Evolutionary conservation across 164 flowering plant genomes (phyloP).

Genomic region (Aristolochia fimbriata): DNA sequence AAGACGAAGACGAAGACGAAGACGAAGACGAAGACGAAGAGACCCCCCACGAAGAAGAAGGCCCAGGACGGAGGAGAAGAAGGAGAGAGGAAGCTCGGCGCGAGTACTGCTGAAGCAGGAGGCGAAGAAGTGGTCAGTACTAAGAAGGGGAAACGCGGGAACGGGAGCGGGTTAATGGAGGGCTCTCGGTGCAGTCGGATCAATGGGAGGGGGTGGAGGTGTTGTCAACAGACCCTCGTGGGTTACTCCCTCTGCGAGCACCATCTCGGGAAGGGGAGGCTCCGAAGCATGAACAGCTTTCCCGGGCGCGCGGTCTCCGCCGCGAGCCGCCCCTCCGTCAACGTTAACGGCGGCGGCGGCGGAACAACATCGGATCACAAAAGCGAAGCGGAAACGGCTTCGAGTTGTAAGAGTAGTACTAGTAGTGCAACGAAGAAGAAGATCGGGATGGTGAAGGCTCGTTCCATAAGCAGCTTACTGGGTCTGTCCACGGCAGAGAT

Average conservation of each 20-base stretch:
- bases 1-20: background rate
- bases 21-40: background rate
- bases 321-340: too few relatives aligned
- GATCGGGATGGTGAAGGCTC: slow-evolving; percentile 69
- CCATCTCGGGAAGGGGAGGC: slow-evolving; percentile 72
- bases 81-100: slow-evolving; percentile 2
- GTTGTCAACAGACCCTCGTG: slow-evolving; percentile 66
- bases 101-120: too few relatives aligned
- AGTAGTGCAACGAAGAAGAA: slow-evolving; percentile 16
- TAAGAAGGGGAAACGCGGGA: slow-evolving; percentile 25
- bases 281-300: slow-evolving; percentile 43
- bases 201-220: slow-evolving; percentile 88
- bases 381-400: too few relatives aligned
- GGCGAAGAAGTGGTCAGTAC: background rate
- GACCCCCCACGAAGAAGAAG: background rate
- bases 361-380: too few relatives aligned
- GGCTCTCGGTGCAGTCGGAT: slow-evolving; percentile 87
- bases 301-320: slow-evolving; percentile 12
- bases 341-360: too few relatives aligned
- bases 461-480: slow-evolving; percentile 64
- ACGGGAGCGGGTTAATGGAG: slow-evolving; percentile 30
- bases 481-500: slow-evolving; percentile 21
- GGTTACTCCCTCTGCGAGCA: slow-evolving; percentile 88
- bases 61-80: background rate
- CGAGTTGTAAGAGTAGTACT: too few relatives aligned